phyloP scores from a whole-genome alignment of 2,329 filamentous ascomycete genomes.

The Orbilia blumenaviensis region DNA sequence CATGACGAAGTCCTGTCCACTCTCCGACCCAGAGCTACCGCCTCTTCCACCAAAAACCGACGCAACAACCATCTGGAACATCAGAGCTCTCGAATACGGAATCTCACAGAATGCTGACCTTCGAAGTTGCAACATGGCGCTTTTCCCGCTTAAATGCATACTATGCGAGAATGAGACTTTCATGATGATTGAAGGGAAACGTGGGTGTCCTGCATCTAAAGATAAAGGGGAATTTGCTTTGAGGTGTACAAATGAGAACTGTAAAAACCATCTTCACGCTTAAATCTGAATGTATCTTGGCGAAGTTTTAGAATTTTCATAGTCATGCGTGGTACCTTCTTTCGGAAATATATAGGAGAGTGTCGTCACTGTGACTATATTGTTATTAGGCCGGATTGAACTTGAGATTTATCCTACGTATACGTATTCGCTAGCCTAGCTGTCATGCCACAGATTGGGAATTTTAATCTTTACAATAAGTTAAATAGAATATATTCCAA shows the following conservation, averaged over 20 bases:
- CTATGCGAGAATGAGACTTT: not conserved
- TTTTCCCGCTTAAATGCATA: not conserved
- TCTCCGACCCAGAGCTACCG: not conserved
- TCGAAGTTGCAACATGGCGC: not conserved
- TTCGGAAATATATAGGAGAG: no score
- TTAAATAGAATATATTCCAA: no score
- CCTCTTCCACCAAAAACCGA: not conserved
- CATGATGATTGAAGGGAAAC: not conserved
- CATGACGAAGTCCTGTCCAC: not conserved
- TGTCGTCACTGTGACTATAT: no score
- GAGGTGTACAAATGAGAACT: not conserved
- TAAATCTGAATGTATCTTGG: not conserved
- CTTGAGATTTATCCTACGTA: no score
- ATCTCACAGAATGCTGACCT: not conserved
- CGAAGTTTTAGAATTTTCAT: no score
- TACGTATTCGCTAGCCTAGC: no score
- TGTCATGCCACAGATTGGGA: no score
- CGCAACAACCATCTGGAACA: not conserved
- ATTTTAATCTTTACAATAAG: no score
- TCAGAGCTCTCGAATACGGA: not conserved
- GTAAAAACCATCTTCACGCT: conserved; percentile 34
- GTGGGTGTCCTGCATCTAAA: not conserved
- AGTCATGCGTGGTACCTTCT: no score
- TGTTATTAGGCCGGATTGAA: no score
- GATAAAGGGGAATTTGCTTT: not conserved